Conservation (phyloP, 345 rosid species). For the Rhodamnia rubescens region DNA sequence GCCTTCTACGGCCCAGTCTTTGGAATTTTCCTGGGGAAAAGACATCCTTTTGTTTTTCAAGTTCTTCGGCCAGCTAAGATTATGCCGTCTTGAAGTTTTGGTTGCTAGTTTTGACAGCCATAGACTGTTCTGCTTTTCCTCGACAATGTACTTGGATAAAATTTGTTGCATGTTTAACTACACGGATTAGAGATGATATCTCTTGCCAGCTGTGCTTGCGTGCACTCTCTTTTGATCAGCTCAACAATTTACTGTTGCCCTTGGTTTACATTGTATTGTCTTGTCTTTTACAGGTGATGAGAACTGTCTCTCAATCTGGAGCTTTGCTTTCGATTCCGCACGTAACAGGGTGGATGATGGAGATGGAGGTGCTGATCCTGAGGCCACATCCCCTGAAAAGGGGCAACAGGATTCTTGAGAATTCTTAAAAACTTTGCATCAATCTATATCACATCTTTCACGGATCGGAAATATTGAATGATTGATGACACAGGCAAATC, state of each 20-base stretch:
- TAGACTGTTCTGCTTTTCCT: neutral
- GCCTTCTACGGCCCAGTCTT: neutral
- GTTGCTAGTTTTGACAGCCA: neutral
- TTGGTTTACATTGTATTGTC: neutral
- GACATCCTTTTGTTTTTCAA: neutral
- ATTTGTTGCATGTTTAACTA: neutral
- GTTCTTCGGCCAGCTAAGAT: neutral
- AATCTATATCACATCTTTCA: neutral
- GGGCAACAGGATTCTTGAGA: neutral
- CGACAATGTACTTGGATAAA: neutral
- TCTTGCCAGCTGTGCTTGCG: no score
- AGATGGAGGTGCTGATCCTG: neutral
- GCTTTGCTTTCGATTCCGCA: slow-evolving; percentile 34
- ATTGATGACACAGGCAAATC: neutral
- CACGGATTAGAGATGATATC: neutral
- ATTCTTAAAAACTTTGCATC: neutral
- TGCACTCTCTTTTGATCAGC: neutral
- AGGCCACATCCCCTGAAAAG: neutral
- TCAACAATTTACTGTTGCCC: neutral
- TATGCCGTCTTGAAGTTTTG: neutral
- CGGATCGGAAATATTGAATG: neutral
- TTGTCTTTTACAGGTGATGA: slow-evolving; percentile 15
- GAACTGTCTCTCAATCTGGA: slow-evolving; percentile 76
- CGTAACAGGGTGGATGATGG: slow-evolving; percentile 6
- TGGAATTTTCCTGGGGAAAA: neutral